Percentiles rank a stretch among this genome's conserved stretches.
phyloP scores from a whole-genome alignment of 2,329 filamentous ascomycete genomes.

The Pestalotiopsis sp. region DNA sequence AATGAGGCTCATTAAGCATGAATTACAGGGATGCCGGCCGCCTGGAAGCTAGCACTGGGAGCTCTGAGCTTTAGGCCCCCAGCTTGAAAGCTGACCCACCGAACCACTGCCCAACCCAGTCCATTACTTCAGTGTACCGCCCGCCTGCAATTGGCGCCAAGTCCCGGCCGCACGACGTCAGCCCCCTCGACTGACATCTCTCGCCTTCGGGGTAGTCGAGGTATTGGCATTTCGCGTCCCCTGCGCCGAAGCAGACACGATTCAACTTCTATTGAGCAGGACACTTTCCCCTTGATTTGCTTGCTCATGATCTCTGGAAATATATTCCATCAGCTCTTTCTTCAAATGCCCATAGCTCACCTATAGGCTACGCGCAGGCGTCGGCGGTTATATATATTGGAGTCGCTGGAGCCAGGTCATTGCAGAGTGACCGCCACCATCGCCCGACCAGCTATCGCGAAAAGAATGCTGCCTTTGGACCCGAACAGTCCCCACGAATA shows the following conservation, averaged over 20 bases:
- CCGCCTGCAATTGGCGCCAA: neutral
- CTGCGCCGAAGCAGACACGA: neutral
- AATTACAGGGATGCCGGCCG: conserved; percentile 8
- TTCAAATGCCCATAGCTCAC: neutral
- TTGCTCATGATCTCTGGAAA: neutral
- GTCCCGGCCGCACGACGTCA: neutral
- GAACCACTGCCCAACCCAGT: neutral
- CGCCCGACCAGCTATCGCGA: conserved; percentile 12
- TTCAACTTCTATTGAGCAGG: neutral
- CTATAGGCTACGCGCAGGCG: neutral
- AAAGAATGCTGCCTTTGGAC: conserved; percentile 34
- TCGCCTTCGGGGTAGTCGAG: neutral
- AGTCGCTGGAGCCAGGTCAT: neutral
- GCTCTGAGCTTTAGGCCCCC: conserved; percentile 9
- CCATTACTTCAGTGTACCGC: neutral
- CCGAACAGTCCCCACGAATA: conserved; percentile 17
- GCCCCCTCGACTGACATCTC: neutral
- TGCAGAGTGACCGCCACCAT: neutral
- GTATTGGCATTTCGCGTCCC: neutral
- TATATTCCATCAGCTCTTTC: neutral
- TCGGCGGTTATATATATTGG: neutral
- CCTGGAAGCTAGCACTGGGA: conserved; percentile 7
- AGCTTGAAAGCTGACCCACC: neutral
- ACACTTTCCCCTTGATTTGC: neutral
- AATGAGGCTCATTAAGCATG: conserved; percentile 8